Percentiles rank a stretch among this genome's conserved stretches.
Conservation (phyloP, 257 asterid species). For the Solanum lycopersicoides region DNA sequence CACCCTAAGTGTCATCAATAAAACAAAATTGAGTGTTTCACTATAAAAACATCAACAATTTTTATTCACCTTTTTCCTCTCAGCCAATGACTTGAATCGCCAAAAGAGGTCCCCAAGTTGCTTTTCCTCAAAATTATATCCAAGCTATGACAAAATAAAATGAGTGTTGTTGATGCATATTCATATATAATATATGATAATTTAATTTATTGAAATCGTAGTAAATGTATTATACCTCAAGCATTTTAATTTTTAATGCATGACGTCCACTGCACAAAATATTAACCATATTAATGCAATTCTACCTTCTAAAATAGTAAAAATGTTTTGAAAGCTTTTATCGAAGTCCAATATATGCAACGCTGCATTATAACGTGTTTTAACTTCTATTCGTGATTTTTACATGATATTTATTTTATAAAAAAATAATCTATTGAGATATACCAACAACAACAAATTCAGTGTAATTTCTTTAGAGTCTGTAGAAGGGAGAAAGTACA, state of each 20-base stretch:
- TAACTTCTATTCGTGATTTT: too few relatives aligned
- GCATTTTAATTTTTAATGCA: slow-evolving; percentile 82
- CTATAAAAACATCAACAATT: neutral
- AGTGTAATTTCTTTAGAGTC: neutral
- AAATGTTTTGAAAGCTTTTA: too few relatives aligned
- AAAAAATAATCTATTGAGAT: too few relatives aligned
- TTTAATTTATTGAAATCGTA: neutral
- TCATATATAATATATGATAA: neutral
- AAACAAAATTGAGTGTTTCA: neutral
- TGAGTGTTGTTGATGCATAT: neutral
- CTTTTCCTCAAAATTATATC: slow-evolving; percentile 66
- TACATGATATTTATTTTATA: neutral
- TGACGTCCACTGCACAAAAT: slow-evolving; percentile 64
- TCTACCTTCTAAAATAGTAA: too few relatives aligned
- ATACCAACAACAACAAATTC: neutral
- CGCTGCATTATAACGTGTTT: too few relatives aligned
- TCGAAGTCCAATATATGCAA: neutral
- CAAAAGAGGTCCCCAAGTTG: slow-evolving; percentile 76
- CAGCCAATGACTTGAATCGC: slow-evolving; percentile 82
- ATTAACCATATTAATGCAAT: neutral
- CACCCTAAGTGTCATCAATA: too few relatives aligned
- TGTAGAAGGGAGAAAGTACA: neutral
- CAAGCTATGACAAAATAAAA: slow-evolving; percentile 46
- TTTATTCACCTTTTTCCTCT: slow-evolving; percentile 61
- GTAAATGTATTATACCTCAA: slow-evolving; percentile 41